Evolutionary conservation across 768 basidiomycete genomes (phyloP), one percentile per base, ranked within the genome.

Genomic region (Rhizopogon vulgaris): DNA sequence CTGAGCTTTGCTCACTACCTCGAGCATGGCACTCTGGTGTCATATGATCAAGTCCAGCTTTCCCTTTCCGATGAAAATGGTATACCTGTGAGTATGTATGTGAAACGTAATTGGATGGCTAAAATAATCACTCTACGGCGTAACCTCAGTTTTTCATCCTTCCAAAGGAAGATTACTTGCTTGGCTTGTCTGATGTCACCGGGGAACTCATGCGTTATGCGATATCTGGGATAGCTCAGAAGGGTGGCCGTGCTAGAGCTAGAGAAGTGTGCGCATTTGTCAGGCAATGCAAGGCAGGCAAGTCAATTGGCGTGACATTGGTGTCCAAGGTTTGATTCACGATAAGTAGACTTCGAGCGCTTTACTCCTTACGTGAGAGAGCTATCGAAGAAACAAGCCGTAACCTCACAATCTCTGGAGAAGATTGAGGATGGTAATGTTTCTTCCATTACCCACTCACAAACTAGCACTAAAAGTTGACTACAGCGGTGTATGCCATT

Each of bases 191-290:
- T 6, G 96, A 99, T 69, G 77, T 99, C 18, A 96, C 93, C 0
- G 96, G 96, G 40, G 96, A 99, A 69, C 80, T 98, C 24, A 97
- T 98, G 96, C 80, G 95, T 32, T 87, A 86, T 56, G 93, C 92
- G 10, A 95, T 97, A 54, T 89, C 91, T 41, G 81, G 87, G 41
- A 81, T 93, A 38, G 72, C 82, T 3, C 78, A 76, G 14, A 79
- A 78, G 41, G 85, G 85, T 3, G 86, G 85, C 3, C 79, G 81
- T 10, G 68, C 72, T 52, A 81, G 77, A 60, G 86, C 87, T 1
- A 71, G 69, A 17, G 72, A 83, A 55, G 77, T 89, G 6, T 85
- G 87, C 60, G 69, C 70, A 14, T 88, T 91, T 61, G 87, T 93
- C 15, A 72, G 88, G 52, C 72, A 73, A 34, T 90, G 87, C 68